Evolutionary conservation across 805 yeast genomes (phyloP), one percentile per base, ranked within the genome.

Genomic region (Komagataella populi): DNA sequence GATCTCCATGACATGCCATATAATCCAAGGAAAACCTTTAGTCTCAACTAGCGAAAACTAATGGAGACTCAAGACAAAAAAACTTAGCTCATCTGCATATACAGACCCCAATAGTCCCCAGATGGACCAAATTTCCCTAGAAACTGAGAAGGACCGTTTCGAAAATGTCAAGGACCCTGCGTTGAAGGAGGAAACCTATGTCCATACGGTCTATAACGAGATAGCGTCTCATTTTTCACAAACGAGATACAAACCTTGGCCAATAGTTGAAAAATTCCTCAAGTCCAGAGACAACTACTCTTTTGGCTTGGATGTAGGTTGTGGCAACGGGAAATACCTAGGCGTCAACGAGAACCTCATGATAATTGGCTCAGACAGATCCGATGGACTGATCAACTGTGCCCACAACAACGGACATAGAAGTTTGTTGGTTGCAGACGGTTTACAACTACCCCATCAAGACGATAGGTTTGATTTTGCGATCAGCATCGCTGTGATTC

Each of bases 241-340:
- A 57, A 93, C 99, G 0, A 67, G 99, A 48, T 93, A 90, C 68
- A 91, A 86, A 70, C 97, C 98, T 23, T 93, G 99, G 99, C 98
- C 98, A 6, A 81, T 89, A 18, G 99, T 93, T 23, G 87, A 86
- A 50, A 65, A 73, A 54, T 93, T 84, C 61, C 66, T 93, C 47
- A 61, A 58, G 8, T 57, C 65, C 1, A 76, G 78, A 58, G 53
- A 62, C 0, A 67, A 68, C 5, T 84, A 87, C 46, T 68, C 83
- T 1, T 55, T 91, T 0, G 99, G 99, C 1, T 72, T 89, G 24
- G 99, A 93, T 67, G 87, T 91, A 18, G 99, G 99, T 0, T 91
- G 98, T 65, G 99, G 99, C 3, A 93, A 93, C 63, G 99, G 99
- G 2, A 93, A 93, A 62, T 93, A 93, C 62, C 64, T 91, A 45